Percentiles rank a stretch among this genome's conserved stretches.
Evolutionary conservation across 345 rosid species (phyloP).

Genomic region (Syzygium grande): DNA sequence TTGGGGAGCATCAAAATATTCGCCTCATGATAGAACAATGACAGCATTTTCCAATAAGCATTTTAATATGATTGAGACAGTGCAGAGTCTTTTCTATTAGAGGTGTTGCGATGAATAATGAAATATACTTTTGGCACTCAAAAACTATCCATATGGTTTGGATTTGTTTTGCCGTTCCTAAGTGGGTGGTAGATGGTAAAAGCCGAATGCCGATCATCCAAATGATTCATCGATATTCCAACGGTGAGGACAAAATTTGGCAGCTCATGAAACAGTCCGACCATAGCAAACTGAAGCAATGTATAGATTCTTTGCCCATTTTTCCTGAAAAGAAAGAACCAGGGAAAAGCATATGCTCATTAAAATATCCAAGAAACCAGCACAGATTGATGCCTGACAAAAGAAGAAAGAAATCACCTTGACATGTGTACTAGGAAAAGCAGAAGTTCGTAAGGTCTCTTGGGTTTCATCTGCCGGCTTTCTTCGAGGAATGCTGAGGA

Average conservation of each 20-base stretch:
- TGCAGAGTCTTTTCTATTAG: not conserved
- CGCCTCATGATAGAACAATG: slow-evolving; percentile 13
- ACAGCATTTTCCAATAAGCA: not conserved
- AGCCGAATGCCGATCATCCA: not conserved
- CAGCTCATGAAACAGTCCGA: slow-evolving; percentile 86
- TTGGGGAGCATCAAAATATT: slow-evolving; percentile 32
- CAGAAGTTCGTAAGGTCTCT: slow-evolving; percentile 92
- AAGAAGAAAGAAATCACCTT: slow-evolving; percentile 38
- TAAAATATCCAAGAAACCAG: not conserved
- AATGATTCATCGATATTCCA: not conserved
- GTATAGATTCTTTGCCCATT: slow-evolving; percentile 95
- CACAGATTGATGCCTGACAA: not conserved
- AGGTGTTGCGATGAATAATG: not conserved
- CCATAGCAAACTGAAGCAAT: slow-evolving; percentile 90
- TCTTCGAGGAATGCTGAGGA: slow-evolving; percentile 89
- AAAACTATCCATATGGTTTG: not conserved
- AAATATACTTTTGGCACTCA: not conserved
- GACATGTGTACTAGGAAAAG: slow-evolving; percentile 93
- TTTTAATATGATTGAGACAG: not conserved
- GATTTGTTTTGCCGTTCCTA: not conserved
- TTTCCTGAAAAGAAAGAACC: slow-evolving; percentile 52
- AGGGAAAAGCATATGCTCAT: not conserved
- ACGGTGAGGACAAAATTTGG: slow-evolving; percentile 24
- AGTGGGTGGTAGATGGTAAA: not conserved
- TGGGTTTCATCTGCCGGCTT: slow-evolving; percentile 90